phyloP scores from a whole-genome alignment of 2,329 filamentous ascomycete genomes.

The Fonsecaea monophora region DNA sequence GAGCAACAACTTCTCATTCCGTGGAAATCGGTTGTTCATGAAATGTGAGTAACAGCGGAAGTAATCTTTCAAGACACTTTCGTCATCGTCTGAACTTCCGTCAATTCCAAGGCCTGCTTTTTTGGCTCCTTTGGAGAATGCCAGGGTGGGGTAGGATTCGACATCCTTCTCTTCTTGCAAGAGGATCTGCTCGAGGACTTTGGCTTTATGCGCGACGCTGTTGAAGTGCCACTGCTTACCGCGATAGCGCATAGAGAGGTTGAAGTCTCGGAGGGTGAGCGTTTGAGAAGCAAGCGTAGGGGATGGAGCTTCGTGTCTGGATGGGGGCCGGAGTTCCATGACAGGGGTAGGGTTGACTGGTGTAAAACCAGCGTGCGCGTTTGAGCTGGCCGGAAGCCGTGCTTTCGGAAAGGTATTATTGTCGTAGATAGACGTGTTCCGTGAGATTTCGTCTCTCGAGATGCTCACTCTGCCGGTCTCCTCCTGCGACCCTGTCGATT shows the following conservation, averaged over 20 bases:
- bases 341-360: slow-evolving; percentile 17
- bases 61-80: slow-evolving; percentile 24
- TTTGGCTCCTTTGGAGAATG: slow-evolving; percentile 22
- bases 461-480: not conserved
- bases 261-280: slow-evolving; percentile 14
- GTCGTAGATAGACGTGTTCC: not conserved
- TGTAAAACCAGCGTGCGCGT: slow-evolving; percentile 10
- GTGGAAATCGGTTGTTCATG: slow-evolving; percentile 27
- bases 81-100: slow-evolving; percentile 11
- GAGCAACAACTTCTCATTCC: slow-evolving; percentile 24
- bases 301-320: slow-evolving; percentile 1
- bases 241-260: slow-evolving; percentile 21
- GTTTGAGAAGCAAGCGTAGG: slow-evolving; percentile 1
- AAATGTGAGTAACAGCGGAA: slow-evolving; percentile 27
- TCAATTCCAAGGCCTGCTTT: slow-evolving; percentile 5
- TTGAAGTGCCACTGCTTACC: slow-evolving; percentile 26
- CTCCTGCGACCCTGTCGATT: slow-evolving; percentile 6
- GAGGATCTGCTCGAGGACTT: slow-evolving; percentile 26
- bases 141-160: slow-evolving; percentile 24
- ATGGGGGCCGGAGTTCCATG: not conserved
- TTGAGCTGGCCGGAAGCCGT: not conserved
- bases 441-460: not conserved
- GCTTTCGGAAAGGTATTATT: not conserved
- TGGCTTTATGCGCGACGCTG: slow-evolving; percentile 28
- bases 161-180: slow-evolving; percentile 28